Evolutionary conservation across 495 filamentous ascomycete genomes (phyloP).

Genomic region (Xylaria flabelliformis): DNA sequence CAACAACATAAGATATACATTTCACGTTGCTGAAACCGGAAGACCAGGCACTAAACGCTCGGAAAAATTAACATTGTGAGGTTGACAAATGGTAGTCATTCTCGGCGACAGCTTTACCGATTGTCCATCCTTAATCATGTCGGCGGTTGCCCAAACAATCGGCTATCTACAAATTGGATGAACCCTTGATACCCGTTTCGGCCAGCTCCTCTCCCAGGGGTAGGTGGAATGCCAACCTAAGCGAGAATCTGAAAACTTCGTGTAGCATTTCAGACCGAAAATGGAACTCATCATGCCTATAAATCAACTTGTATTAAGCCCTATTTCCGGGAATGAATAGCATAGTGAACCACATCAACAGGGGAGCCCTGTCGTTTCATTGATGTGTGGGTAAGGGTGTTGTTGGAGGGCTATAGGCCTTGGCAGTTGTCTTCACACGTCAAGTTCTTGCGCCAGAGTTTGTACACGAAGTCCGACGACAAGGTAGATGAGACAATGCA

Average conservation of each 20-base stretch:
- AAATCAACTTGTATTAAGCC: not conserved
- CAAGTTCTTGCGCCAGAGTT: not conserved
- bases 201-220: not conserved
- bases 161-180: constrained; percentile 2
- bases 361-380: constrained; percentile 23
- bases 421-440: not conserved
- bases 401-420: not conserved
- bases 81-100: not conserved
- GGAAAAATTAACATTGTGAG: not conserved
- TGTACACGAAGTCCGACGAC: not conserved
- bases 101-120: not conserved
- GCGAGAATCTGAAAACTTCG: not conserved
- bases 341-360: not conserved
- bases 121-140: not conserved
- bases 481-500: constrained; percentile 4
- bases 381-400: constrained; percentile 18
- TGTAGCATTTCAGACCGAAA: not conserved
- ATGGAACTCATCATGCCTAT: not conserved
- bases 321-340: constrained; percentile 2
- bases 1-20: not conserved
- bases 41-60: not conserved
- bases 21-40: not conserved
- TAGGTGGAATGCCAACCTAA: not conserved
- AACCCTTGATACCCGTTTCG: not conserved
- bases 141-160: not conserved